Conservation (phyloP, 2,329 filamentous ascomycete species). For the Phialophora verrucosa region DNA sequence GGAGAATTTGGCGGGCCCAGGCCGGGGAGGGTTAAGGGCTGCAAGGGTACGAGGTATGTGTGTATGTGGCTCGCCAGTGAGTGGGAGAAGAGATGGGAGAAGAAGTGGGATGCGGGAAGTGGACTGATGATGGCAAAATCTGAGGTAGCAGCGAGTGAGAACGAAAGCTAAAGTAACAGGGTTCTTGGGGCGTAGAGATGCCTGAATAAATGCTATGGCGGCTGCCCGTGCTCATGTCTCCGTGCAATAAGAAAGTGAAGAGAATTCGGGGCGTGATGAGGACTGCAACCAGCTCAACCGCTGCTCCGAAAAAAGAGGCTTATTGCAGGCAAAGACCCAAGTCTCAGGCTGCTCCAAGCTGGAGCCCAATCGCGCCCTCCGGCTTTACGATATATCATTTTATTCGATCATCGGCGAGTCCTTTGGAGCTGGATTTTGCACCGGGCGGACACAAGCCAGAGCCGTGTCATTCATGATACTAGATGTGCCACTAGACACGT, state of each 20-base stretch:
- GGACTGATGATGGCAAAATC: slow-evolving; percentile 24
- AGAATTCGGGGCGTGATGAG: background rate
- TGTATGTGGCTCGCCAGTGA: slow-evolving; percentile 1
- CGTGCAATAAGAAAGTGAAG: slow-evolving; percentile 4
- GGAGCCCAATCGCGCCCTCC: slow-evolving; percentile 13
- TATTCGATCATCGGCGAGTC: slow-evolving; percentile 16
- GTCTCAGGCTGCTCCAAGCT: slow-evolving; percentile 6
- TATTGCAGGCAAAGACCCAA: background rate
- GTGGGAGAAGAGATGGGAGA: background rate
- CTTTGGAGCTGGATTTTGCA: slow-evolving; percentile 13
- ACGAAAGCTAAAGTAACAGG: slow-evolving; percentile 9
- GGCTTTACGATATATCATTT: slow-evolving; percentile 6
- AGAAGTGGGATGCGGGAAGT: slow-evolving; percentile 24
- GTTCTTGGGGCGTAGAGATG: slow-evolving; percentile 7
- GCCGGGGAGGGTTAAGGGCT: slow-evolving; percentile 9
- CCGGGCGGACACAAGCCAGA: slow-evolving; percentile 14
- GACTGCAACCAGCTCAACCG: slow-evolving; percentile 1
- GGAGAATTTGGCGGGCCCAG: slow-evolving; percentile 20
- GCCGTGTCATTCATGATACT: slow-evolving; percentile 2
- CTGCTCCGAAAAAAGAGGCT: slow-evolving; percentile 2
- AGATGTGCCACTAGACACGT: slow-evolving; percentile 1
- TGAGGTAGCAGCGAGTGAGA: slow-evolving; percentile 12
- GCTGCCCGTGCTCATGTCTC: background rate
- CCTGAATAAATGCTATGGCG: slow-evolving; percentile 5
- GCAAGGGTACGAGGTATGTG: slow-evolving; percentile 7